These are phyloP conservation scores for Melaleuca alternifolia DNA, from an alignment of 345 rosid species.

Conservation along the genomic window DNA sequence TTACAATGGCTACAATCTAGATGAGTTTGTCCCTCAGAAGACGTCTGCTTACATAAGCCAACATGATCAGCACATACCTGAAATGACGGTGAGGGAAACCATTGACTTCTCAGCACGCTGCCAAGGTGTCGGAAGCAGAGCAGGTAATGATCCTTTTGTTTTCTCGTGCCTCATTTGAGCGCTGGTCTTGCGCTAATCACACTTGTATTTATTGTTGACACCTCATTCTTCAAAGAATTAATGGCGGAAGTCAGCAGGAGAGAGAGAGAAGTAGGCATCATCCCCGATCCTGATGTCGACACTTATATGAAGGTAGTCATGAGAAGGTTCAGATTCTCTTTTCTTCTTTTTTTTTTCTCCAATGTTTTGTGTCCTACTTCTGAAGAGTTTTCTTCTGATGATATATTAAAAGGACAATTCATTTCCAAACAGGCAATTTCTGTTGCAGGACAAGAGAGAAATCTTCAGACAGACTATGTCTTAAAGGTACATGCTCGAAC, in stretches of 20 bases:
- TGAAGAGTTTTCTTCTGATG: background rate
- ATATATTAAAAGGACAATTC: background rate
- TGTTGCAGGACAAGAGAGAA: slow-evolving; percentile 17
- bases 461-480: slow-evolving; percentile 41
- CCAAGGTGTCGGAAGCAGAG: slow-evolving; percentile 18
- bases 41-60: slow-evolving; percentile 13
- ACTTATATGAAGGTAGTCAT: slow-evolving; percentile 35
- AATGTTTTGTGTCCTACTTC: background rate
- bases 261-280: slow-evolving; percentile 33
- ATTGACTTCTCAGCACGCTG: slow-evolving; percentile 12
- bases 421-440: slow-evolving; percentile 24
- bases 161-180: background rate
- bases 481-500: slow-evolving; percentile 15
- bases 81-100: slow-evolving; percentile 18
- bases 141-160: slow-evolving; percentile 10
- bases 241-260: slow-evolving; percentile 30
- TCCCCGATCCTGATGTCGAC: slow-evolving; percentile 34
- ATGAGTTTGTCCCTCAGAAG: slow-evolving; percentile 7
- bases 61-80: slow-evolving; percentile 8
- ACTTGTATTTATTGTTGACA: background rate
- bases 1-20: slow-evolving; percentile 5
- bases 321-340: background rate
- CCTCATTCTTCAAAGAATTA: slow-evolving; percentile 7
- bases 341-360: background rate
- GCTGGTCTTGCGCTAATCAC: background rate